Conservation (phyloP, 768 basidiomycete species). For the Grammothele lineata region DNA sequence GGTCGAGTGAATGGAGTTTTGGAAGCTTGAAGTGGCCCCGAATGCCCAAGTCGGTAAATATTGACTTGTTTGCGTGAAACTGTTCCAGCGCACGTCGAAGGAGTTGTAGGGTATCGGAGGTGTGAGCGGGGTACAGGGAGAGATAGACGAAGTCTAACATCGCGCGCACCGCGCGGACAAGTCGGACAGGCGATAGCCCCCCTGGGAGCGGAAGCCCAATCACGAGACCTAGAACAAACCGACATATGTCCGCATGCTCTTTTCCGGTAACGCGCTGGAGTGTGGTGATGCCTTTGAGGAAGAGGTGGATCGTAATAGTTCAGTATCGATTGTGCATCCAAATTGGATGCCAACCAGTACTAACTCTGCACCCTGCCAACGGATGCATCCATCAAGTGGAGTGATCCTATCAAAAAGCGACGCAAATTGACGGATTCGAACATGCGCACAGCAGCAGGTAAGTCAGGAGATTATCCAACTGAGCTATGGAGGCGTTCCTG, state of each 20-base stretch:
- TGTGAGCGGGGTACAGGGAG: slow-evolving; percentile 22
- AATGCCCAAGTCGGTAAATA: slow-evolving; percentile 21
- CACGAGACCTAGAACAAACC: slow-evolving; percentile 18
- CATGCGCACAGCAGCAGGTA: no score
- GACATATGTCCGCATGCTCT: slow-evolving; percentile 22
- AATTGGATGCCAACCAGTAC: no score
- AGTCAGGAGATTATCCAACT: no score
- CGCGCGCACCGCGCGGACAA: slow-evolving; percentile 14
- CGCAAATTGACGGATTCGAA: no score
- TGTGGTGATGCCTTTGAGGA: slow-evolving; percentile 18
- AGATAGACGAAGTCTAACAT: slow-evolving; percentile 25
- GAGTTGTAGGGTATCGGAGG: slow-evolving; percentile 1
- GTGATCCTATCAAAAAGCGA: no score
- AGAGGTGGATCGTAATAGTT: slow-evolving; percentile 18
- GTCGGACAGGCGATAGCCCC: slow-evolving; percentile 1
- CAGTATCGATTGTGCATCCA: no score
- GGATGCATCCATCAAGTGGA: no score
- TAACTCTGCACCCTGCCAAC: no score
- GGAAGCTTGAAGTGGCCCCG: slow-evolving; percentile 21
- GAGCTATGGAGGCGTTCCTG: no score
- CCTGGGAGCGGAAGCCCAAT: slow-evolving; percentile 12
- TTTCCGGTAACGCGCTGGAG: slow-evolving; percentile 19
- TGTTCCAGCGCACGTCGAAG: slow-evolving; percentile 7
- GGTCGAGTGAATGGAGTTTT: slow-evolving; percentile 19
- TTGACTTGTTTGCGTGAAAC: slow-evolving; percentile 21